A percentile compares a stretch with the other conserved stretches of the same genome.
phyloP scores from a whole-genome alignment of 441 rosid species.

The Erodium texanum region DNA sequence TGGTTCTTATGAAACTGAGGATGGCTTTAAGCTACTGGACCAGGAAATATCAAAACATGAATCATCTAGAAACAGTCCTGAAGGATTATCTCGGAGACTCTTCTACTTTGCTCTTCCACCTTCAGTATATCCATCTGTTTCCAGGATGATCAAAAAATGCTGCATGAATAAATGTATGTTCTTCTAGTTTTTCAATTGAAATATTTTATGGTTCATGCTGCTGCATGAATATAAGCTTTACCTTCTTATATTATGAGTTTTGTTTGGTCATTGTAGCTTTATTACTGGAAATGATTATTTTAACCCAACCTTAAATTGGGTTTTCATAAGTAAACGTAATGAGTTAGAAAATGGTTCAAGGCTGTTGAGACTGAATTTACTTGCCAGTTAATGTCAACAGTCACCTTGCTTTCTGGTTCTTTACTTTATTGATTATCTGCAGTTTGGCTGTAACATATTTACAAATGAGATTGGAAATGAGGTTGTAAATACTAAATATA shows the following conservation, averaged over 20 bases:
- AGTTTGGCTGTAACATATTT: neutral
- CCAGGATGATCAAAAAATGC: constrained; percentile 72
- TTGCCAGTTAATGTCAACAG: neutral
- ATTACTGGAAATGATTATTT: neutral
- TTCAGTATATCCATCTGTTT: constrained; percentile 85
- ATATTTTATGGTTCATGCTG: neutral
- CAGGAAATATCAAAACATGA: constrained; percentile 72
- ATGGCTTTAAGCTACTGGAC: constrained; percentile 72
- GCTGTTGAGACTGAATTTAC: neutral
- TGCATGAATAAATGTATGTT: constrained; percentile 85
- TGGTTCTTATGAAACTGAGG: constrained; percentile 80
- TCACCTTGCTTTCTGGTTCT: neutral
- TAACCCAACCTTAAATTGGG: neutral
- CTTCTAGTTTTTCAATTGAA: constrained; percentile 6
- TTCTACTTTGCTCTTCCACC: constrained; percentile 98
- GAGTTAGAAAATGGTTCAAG: too few species aligned
- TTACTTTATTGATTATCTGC: neutral
- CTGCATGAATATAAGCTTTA: neutral
- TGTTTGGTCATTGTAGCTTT: neutral
- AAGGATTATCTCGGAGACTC: constrained; percentile 70
- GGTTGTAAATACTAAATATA: constrained; percentile 4
- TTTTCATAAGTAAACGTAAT: neutral
- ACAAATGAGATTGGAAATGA: neutral
- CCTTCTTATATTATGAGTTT: neutral
- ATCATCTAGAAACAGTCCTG: constrained; percentile 43